phyloP scores from a whole-genome alignment of 129 eudicot genomes.

The Flaveria sonorensis region DNA sequence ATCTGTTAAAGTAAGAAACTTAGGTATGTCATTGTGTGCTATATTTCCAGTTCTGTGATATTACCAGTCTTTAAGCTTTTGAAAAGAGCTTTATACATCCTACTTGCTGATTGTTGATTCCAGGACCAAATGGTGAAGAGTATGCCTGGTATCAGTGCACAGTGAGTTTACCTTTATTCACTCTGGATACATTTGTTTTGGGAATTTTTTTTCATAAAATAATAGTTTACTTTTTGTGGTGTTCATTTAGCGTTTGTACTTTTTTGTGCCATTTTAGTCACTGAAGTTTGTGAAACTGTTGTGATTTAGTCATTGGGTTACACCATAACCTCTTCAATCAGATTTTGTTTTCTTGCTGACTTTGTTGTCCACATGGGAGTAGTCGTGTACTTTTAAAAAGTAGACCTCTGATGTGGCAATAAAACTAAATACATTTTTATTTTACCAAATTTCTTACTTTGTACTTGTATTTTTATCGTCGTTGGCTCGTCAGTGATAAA shows the following conservation, averaged over 20 bases:
- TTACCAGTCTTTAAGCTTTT: not conserved
- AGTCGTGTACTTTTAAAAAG: not conserved
- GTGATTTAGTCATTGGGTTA: not conserved
- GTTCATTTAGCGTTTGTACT: not conserved
- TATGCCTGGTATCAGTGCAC: conserved; percentile 99
- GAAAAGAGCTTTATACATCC: conserved; percentile 46
- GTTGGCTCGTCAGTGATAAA: not conserved
- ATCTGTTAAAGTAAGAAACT: conserved; percentile 59
- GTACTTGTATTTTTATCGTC: not conserved
- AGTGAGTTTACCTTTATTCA: conserved; percentile 43
- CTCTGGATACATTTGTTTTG: not conserved
- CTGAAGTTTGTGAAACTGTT: not conserved
- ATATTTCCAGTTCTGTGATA: too few species aligned
- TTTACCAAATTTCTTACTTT: too few species aligned
- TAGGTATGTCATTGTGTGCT: conserved; percentile 49
- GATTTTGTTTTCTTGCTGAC: not conserved
- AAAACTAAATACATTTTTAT: not conserved
- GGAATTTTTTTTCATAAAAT: not conserved
- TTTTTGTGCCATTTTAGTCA: not conserved
- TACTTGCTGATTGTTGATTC: conserved; percentile 17
- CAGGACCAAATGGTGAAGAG: conserved; percentile 69
- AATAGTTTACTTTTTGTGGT: not conserved
- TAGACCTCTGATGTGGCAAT: not conserved
- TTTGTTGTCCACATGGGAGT: not conserved
- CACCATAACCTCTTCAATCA: not conserved